Percentiles rank a stretch among this genome's conserved stretches.
Conservation (phyloP, 2,329 filamentous ascomycete species). For the Penicillium sp. region DNA sequence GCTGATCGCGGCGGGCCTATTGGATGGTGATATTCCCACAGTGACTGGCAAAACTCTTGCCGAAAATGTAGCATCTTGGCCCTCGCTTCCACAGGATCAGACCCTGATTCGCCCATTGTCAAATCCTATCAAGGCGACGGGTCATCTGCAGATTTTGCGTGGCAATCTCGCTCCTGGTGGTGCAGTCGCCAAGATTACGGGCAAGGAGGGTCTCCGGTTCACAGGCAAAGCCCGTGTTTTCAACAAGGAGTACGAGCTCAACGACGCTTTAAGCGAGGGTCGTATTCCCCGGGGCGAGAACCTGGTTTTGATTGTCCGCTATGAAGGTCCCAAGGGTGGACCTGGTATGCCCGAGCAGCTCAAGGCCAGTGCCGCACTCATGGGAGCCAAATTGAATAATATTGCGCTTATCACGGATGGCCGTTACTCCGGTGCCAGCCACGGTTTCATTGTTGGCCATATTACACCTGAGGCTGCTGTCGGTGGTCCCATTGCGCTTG, state of each 20-base stretch:
- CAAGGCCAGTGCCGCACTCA: constrained; percentile 82
- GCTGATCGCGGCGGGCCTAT: constrained; percentile 70
- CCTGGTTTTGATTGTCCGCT: constrained; percentile 84
- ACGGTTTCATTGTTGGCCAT: constrained; percentile 93
- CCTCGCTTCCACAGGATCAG: constrained; percentile 74
- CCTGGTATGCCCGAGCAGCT: constrained; percentile 97
- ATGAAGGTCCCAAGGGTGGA: constrained; percentile 89
- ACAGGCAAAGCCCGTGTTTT: constrained; percentile 79
- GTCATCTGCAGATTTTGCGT: constrained; percentile 83
- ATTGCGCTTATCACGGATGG: constrained; percentile 92
- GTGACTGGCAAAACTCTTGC: constrained; percentile 81
- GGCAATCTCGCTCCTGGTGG: constrained; percentile 88
- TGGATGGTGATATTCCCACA: constrained; percentile 76
- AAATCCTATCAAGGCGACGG: constrained; percentile 81
- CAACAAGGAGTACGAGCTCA: constrained; percentile 78
- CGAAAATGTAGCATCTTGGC: constrained; percentile 76
- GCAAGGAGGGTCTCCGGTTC: constrained; percentile 85
- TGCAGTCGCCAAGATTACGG: constrained; percentile 93
- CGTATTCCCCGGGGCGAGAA: constrained; percentile 74
- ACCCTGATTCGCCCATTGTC: constrained; percentile 76
- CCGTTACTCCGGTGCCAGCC: constrained; percentile 80
- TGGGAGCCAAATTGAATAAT: constrained; percentile 85
- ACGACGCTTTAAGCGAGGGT: constrained; percentile 70
- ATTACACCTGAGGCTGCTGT: constrained; percentile 87
- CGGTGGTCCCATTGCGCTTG: constrained; percentile 83